Percentiles rank a stretch among this genome's conserved stretches.
phyloP scores from a whole-genome alignment of 78 protist genomes.

The Pigoraptor vietnamica region DNA sequence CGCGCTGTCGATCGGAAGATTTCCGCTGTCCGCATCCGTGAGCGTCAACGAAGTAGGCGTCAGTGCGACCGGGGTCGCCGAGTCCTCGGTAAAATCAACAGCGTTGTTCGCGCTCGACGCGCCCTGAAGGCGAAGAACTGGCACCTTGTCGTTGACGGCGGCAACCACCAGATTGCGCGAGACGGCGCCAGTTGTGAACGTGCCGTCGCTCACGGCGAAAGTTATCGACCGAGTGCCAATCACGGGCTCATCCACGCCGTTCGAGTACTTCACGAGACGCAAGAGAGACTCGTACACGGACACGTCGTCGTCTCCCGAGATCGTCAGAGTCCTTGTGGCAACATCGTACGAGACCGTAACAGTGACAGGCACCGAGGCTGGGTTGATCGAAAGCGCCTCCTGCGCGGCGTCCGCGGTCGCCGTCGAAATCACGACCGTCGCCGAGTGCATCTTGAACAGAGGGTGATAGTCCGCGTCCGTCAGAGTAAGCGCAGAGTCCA shows the following conservation, averaged over 20 bases:
- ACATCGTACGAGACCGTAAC: not conserved
- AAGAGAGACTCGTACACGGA: not conserved
- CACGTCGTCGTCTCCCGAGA: not conserved
- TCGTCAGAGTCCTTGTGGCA: not conserved
- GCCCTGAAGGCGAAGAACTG: not conserved
- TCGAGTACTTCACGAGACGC: not conserved
- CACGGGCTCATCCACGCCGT: not conserved
- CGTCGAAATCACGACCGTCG: not conserved
- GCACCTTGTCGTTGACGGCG: not conserved
- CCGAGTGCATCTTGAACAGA: not conserved
- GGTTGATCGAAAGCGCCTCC: not conserved
- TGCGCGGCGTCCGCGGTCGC: not conserved
- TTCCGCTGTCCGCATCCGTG: not conserved
- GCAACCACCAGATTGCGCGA: not conserved
- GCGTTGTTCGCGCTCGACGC: not conserved
- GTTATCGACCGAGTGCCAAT: not conserved
- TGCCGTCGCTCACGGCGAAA: not conserved
- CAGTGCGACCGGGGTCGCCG: not conserved
- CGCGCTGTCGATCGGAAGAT: not conserved
- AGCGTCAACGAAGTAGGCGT: not conserved
- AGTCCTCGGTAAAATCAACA: not conserved
- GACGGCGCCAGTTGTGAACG: not conserved
- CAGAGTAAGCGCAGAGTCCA: not conserved
- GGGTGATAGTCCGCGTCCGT: not conserved
- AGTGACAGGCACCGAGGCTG: not conserved